Evolutionary conservation across 345 rosid species (phyloP), one percentile per base, ranked within the genome.

Genomic region (Populus ilicifolia): DNA sequence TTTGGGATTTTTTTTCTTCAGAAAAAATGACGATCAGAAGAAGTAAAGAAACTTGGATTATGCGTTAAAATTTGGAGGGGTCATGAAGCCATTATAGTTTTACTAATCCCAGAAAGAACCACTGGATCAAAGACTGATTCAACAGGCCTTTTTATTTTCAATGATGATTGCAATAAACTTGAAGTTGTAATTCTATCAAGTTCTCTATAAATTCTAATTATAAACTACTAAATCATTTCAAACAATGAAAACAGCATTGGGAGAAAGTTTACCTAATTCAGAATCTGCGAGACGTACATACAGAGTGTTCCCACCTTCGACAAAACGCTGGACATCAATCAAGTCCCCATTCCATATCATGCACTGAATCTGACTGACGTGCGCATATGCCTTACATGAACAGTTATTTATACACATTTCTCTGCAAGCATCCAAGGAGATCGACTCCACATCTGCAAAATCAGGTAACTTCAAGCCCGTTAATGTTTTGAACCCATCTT

Each of bases 311-410:
- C 90, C 92, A 70, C 76, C 86, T 0, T 67, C 1, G 10, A n/a
- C 75, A 27, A 89, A 84, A 39, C 84, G 39, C 82, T 88, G 84
- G 8, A 86, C 65, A 85, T 92, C 94, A 23, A 92, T 48, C 83
- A 94, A 82, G 39, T 87, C 86, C 67, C 46, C 83, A 5, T 6
- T 39, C 97, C 98, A 94, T 23, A 83, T 23, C 87, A 92, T 82
- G 80, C 98, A 92, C 27, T 95, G 82, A 61, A 87, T 82, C 41
- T 85, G 84, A 30, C 18, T 5, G 39, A 85, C 44, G 21, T 48
- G 54, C 1, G 97, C 85, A 77, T 71, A 94, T 0, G 92, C 97
- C 12, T 54, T 81, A 54, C 98, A 94, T 5, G 94, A 90, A 80
- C 97, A 94, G 76, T 89, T 83, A 9, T 69, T 64, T 23, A 83